Evolutionary conservation across 495 filamentous ascomycete species (phyloP).

Genomic region (Penicillium argentinense): DNA sequence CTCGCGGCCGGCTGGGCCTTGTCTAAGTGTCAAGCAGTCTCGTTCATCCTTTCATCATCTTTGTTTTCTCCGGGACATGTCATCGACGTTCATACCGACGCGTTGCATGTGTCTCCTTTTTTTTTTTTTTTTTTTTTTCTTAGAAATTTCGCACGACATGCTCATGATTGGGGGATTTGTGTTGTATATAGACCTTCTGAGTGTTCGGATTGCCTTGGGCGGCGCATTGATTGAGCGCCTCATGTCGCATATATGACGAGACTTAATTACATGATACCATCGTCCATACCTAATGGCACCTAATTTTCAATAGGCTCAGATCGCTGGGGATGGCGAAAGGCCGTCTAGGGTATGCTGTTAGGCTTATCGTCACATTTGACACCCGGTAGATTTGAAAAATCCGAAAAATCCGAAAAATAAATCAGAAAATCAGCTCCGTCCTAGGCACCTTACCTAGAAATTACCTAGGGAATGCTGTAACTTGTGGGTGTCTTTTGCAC

Average conservation of each 20-base stretch:
- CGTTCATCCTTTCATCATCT: neutral
- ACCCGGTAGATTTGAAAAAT: too few species aligned
- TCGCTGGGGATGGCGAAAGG: too few species aligned
- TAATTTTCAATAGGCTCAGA: too few species aligned
- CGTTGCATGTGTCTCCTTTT: slow-evolving; percentile 1
- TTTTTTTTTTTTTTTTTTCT: slow-evolving; percentile 5
- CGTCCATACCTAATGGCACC: slow-evolving; percentile 2
- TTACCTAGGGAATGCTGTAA: too few species aligned
- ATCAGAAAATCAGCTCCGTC: too few species aligned
- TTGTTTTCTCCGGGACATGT: neutral
- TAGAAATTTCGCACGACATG: slow-evolving; percentile 12
- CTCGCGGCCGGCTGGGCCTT: neutral
- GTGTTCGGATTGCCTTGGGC: slow-evolving; percentile 23
- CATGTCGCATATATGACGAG: slow-evolving; percentile 38
- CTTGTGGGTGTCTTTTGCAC: too few species aligned
- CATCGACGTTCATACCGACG: neutral
- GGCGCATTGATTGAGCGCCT: slow-evolving; percentile 34
- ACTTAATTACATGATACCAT: slow-evolving; percentile 36
- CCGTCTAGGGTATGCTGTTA: too few species aligned
- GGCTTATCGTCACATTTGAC: too few species aligned
- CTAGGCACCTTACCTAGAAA: too few species aligned
- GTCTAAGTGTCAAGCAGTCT: neutral
- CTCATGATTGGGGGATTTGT: slow-evolving; percentile 30
- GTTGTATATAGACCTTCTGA: slow-evolving; percentile 36
- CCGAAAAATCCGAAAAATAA: too few species aligned